Conservation (phyloP, 768 basidiomycete genomes). For the Lentinula sp. region DNA sequence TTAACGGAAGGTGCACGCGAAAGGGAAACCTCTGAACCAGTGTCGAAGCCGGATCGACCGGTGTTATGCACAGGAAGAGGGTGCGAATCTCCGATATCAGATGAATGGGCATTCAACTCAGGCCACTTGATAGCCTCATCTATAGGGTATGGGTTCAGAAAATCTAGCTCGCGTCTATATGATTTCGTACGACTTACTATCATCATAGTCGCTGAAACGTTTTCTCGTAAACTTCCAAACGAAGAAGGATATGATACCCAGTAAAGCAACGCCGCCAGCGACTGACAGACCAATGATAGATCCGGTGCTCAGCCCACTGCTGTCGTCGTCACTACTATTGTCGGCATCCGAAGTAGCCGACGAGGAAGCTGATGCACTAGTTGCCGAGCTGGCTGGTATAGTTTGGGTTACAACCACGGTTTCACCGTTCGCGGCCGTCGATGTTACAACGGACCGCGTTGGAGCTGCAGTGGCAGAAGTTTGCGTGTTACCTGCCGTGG, state of each 20-base stretch:
- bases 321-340: constrained; percentile 12
- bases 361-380: constrained; percentile 19
- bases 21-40: constrained; percentile 52
- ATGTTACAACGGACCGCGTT: constrained; percentile 10
- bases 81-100: constrained; percentile 39
- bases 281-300: constrained; percentile 80
- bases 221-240: constrained; percentile 86
- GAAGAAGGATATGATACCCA: constrained; percentile 70
- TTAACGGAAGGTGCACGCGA: constrained; percentile 41
- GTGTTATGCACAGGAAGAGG: constrained; percentile 66
- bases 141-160: constrained; percentile 19
- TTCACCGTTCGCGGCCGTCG: constrained; percentile 25
- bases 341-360: constrained; percentile 19
- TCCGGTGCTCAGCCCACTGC: constrained; percentile 51
- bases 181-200: constrained; percentile 48
- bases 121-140: constrained; percentile 91
- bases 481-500: constrained; percentile 7
- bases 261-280: constrained; percentile 68
- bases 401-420: constrained; percentile 17
- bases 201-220: constrained; percentile 68
- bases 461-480: constrained; percentile 1
- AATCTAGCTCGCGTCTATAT: not conserved
- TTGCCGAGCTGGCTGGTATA: constrained; percentile 4
- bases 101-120: constrained; percentile 66
- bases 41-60: constrained; percentile 70